Evolutionary conservation across 2,329 filamentous ascomycete species (phyloP), one percentile per base, ranked within the genome.

Genomic region (Neurospora sp.): DNA sequence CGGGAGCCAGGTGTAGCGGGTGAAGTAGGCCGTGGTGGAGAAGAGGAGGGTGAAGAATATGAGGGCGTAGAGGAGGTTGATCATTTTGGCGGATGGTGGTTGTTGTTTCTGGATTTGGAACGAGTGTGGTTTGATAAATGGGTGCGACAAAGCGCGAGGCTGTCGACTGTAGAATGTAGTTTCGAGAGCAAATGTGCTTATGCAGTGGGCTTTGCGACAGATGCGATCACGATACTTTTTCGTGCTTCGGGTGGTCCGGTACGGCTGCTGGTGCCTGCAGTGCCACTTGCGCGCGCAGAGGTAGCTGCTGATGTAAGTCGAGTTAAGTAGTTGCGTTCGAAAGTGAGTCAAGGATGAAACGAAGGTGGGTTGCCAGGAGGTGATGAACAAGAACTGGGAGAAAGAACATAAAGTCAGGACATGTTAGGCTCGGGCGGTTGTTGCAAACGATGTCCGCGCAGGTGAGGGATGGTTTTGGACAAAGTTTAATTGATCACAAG

Each of bases 21-120:
- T 95, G 74, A 96, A 82, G 85, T 93, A 97, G 76, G 96, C 89
- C 71, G 84, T 87, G 70, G 93, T 96, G 71, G 89, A 90, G 74
- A 86, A 77, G 75, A 94, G 78, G 76, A 97, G 84, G 78, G 91
- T 85, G 75, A 90, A 80, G 79, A 97, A 86, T 77, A 88, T 88
- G 73, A 94, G 79, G 75, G 87, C 89, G 83, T 93, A 97, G 82
- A 97, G 87, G 73, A 96, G 79, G 83, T 94, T 96, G 73, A 83
- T 85, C 93, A 96, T 97, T 75, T 75, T 81, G 66, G 67, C 33
- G 67, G 67, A 67, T 72, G 36, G 38, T 38, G 23, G 67, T 23
- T 68, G 23, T 23, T 46, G 67, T 19, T 43, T 42, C 38, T 58
- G 9, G 62, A 1, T 43, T 9, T 13, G 23, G 66, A n/a, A 62